These are phyloP conservation scores for Ophidiomyces ophidiicola DNA, from an alignment of 2,329 filamentous ascomycete species.

Conservation along the genomic window DNA sequence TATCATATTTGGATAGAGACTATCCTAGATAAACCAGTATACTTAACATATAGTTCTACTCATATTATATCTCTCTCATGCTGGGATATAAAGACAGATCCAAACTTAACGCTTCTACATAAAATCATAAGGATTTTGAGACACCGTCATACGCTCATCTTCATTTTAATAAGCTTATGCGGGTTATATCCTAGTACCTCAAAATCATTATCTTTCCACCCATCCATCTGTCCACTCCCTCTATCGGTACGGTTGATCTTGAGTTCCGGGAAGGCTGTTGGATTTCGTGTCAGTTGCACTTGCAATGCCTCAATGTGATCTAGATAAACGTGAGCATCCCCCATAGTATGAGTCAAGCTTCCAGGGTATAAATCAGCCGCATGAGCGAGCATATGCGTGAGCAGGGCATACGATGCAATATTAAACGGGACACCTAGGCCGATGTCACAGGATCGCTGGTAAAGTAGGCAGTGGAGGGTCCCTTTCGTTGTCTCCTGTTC, in stretches of 20 bases:
- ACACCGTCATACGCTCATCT: constrained; percentile 89
- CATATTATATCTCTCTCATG: too few species aligned
- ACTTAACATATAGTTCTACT: too few species aligned
- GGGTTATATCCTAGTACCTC: constrained; percentile 78
- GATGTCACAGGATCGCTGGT: constrained; percentile 94
- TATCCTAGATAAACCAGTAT: too few species aligned
- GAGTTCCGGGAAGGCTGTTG: constrained; percentile 66
- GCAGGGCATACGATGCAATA: constrained; percentile 82
- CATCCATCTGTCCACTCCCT: constrained; percentile 79
- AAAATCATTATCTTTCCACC: constrained; percentile 82
- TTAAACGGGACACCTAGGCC: constrained; percentile 96
- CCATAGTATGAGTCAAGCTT: constrained; percentile 87
- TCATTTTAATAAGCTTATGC: constrained; percentile 89
- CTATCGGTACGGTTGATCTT: constrained; percentile 56
- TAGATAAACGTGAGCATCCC: constrained; percentile 90
- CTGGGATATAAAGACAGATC: too few species aligned
- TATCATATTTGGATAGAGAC: too few species aligned
- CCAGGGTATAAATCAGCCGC: constrained; percentile 75
- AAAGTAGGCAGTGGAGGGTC: constrained; percentile 77
- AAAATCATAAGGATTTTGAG: too few species aligned
- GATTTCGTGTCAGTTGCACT: constrained; percentile 67
- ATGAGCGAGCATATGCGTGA: constrained; percentile 91
- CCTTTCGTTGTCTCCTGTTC: constrained; percentile 39
- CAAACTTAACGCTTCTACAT: too few species aligned
- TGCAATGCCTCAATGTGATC: constrained; percentile 84